These are phyloP conservation scores for Tricholomella constricta DNA, from an alignment of 768 basidiomycete species.

Conservation along the genomic window DNA sequence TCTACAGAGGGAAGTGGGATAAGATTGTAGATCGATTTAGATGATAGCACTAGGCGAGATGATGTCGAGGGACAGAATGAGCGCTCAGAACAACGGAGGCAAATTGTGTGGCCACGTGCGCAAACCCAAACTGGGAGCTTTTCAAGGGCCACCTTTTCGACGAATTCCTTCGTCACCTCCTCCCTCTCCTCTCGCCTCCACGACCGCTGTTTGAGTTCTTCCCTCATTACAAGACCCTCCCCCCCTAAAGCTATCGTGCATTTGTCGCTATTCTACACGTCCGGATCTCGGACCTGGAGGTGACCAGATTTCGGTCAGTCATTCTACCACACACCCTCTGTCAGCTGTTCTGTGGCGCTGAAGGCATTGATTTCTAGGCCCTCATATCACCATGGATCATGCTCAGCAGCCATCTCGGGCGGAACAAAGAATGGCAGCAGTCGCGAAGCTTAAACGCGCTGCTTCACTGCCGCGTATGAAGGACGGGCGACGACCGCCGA, in stretches of 20 bases:
- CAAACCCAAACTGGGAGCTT: conserved; percentile 15
- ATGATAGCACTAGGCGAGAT: neutral
- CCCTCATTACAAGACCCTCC: neutral
- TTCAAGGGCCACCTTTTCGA: conserved; percentile 8
- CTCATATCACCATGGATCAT: conserved; percentile 39
- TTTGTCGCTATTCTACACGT: conserved; percentile 3
- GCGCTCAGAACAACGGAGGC: conserved; percentile 25
- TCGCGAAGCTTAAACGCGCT: conserved; percentile 89
- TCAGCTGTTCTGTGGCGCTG: conserved; percentile 14
- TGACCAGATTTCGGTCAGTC: conserved; percentile 19
- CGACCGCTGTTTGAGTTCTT: neutral
- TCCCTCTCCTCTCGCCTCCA: neutral
- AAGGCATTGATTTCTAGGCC: conserved; percentile 6
- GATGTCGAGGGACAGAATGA: conserved; percentile 2
- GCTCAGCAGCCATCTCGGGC: conserved; percentile 51
- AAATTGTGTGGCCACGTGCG: conserved; percentile 36
- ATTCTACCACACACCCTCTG: neutral
- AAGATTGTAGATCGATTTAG: conserved; percentile 12
- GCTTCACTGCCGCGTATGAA: conserved; percentile 91
- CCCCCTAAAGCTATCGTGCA: neutral
- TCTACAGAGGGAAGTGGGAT: neutral
- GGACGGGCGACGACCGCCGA: conserved; percentile 84
- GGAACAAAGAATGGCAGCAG: conserved; percentile 84
- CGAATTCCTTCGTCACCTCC: conserved; percentile 14
- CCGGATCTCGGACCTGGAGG: conserved; percentile 2